Conservation (phyloP, 805 yeast genomes). For the Candida golubevii region DNA sequence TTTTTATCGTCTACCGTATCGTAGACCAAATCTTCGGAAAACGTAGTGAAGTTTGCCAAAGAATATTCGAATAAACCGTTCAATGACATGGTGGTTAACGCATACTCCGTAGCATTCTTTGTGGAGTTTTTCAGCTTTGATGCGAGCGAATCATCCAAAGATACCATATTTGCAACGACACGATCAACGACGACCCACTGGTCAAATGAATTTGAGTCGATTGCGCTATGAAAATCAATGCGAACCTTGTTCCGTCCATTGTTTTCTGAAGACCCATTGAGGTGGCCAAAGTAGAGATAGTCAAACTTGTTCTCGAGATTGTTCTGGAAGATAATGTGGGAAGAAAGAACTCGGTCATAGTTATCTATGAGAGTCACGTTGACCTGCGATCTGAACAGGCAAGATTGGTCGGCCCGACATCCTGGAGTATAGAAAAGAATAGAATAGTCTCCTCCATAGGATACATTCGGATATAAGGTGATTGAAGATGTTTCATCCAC, state of each 20-base stretch:
- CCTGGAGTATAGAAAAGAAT: constrained; percentile 84
- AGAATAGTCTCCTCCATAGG: constrained; percentile 70
- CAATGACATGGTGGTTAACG: constrained; percentile 35
- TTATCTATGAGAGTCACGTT: constrained; percentile 64
- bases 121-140: constrained; percentile 12
- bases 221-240: constrained; percentile 23
- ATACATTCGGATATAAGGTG: constrained; percentile 61
- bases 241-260: constrained; percentile 29
- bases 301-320: constrained; percentile 81
- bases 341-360: constrained; percentile 39
- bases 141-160: constrained; percentile 40
- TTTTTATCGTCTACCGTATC: constrained; percentile 16
- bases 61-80: constrained; percentile 86
- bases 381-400: constrained; percentile 68
- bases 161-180: constrained; percentile 46
- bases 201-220: constrained; percentile 17
- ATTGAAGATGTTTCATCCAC: constrained; percentile 27
- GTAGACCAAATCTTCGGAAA: constrained; percentile 26
- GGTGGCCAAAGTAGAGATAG: constrained; percentile 62
- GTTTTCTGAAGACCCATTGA: constrained; percentile 41
- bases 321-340: constrained; percentile 65
- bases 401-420: constrained; percentile 63
- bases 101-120: constrained; percentile 14
- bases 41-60: constrained; percentile 52
- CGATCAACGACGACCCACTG: constrained; percentile 70